phyloP scores from a whole-genome alignment of 345 rosid genomes.

The Raphanus sativus region DNA sequence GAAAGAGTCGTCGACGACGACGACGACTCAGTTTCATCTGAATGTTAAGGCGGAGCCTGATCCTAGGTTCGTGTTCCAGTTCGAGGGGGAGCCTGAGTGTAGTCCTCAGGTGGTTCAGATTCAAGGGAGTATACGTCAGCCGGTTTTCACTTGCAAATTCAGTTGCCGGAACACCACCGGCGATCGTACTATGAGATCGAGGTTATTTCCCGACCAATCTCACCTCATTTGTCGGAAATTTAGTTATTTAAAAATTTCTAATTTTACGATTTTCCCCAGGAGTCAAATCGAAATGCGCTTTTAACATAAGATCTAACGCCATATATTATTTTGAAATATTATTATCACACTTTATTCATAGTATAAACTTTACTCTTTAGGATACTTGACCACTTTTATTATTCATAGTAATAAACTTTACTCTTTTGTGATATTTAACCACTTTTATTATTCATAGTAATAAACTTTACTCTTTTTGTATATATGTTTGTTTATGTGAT shows the following conservation, averaged over 20 bases:
- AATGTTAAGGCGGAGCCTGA: conserved; percentile 86
- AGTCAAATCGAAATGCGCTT: conserved; percentile 16
- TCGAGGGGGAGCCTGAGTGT: conserved; percentile 94
- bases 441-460: too few relatives aligned
- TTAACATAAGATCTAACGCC: conserved; percentile 2
- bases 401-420: background rate
- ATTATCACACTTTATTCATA: background rate
- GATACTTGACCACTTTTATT: too few relatives aligned
- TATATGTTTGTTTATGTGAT: conserved; percentile 3
- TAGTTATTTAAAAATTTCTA: background rate
- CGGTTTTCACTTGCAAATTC: conserved; percentile 95
- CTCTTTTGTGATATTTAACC: too few relatives aligned
- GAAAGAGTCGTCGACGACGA: conserved; percentile 35
- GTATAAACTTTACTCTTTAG: background rate
- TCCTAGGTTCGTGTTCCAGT: conserved; percentile 91
- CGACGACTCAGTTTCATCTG: conserved; percentile 51
- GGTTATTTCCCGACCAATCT: conserved; percentile 42
- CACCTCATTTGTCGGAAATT: conserved; percentile 10
- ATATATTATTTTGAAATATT: background rate
- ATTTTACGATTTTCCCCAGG: conserved; percentile 3
- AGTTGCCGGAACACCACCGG: conserved; percentile 67
- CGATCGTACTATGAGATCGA: conserved; percentile 67
- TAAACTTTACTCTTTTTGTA: background rate
- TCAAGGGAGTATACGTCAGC: conserved; percentile 78
- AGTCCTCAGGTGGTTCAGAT: conserved; percentile 94